Base-by-base conservation (phyloP, 202 grass and related monocot species). In the Panicum hallii region DNA sequence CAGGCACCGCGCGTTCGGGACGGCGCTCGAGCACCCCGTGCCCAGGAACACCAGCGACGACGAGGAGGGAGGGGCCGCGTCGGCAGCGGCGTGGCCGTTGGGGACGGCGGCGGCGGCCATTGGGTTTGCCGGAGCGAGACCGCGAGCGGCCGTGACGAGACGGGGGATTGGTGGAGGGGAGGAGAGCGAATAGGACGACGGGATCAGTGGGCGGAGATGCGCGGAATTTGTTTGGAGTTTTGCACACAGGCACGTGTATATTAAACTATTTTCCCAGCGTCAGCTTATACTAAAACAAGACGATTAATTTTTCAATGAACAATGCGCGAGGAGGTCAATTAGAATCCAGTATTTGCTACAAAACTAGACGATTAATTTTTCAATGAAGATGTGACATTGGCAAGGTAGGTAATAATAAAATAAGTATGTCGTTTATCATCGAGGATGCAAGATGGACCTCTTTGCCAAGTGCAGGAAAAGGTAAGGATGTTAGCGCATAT, bases 21-120 rank as follows among this genome's bases (percentile, higher is more conserved):
- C 93, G 16, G 91, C 83, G 87, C 93, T 95, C 15, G 95, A 98
- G 88, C 95, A 98, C 23, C 95, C 95, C 38, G 95, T 98, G 63
- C 95, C 95, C 44, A 98, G 93, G 83, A 98, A 98, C 83, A 98
- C 88, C 83, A 98, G 80, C 26, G 92, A 97, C 19, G 95, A 98
- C 9, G 86, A 75, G 10, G 50, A 36, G 0, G 74, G 47, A 6
- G 85, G 71, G 6, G 58, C 16, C 7, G 9, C 22, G 7, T 3
- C 50, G n/a, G 48, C 46, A 47, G 55, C n/a, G 16, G 48, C 0
- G 50, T 84, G 58, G 13, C 73, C 89, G 48, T 89, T 84, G 61
- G 88, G 66, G 23, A 74, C 60, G 49, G 78, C 44, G 70, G 72
- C 44, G 69, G 86, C 28, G 43, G 81, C 85, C 81, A 85, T 88